Conservation (phyloP, 495 filamentous ascomycete species). For the Hypomontagnella monticulosa region DNA sequence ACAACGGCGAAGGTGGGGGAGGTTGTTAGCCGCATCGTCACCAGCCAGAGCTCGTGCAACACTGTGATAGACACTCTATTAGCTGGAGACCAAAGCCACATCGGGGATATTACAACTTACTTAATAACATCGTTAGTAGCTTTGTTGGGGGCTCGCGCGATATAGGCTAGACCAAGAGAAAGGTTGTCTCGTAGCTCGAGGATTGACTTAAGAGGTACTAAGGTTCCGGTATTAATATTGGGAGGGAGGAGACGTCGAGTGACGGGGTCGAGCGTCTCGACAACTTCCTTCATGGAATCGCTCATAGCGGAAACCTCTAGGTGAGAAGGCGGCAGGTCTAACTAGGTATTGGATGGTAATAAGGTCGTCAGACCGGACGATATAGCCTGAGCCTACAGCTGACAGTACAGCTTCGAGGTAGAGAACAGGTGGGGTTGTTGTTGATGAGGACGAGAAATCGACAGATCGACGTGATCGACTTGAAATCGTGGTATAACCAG, state of each 20-base stretch:
- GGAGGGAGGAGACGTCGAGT: constrained; percentile 40
- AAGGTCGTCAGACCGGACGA: neutral
- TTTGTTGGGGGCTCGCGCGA: constrained; percentile 63
- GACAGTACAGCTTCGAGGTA: neutral
- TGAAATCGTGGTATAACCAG: constrained; percentile 8
- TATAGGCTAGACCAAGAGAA: constrained; percentile 58
- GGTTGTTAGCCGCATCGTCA: constrained; percentile 59
- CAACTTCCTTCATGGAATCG: constrained; percentile 46
- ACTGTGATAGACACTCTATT: constrained; percentile 22
- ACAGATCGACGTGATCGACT: neutral
- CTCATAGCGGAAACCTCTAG: constrained; percentile 45
- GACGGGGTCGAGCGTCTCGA: constrained; percentile 48
- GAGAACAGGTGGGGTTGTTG: neutral
- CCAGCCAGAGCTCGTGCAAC: constrained; percentile 35
- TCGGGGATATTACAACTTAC: constrained; percentile 49
- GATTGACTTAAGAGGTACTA: constrained; percentile 66
- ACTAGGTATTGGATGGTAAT: constrained; percentile 1
- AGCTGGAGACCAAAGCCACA: constrained; percentile 5
- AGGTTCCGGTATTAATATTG: constrained; percentile 40
- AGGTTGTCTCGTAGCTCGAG: constrained; percentile 62
- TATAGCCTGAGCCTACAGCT: neutral
- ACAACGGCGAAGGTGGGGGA: constrained; percentile 84
- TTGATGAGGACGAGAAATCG: neutral
- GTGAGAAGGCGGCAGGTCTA: constrained; percentile 35
- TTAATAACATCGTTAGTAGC: constrained; percentile 60